Conservation (phyloP, 2,329 filamentous ascomycete species). For the Fusarium sp. region DNA sequence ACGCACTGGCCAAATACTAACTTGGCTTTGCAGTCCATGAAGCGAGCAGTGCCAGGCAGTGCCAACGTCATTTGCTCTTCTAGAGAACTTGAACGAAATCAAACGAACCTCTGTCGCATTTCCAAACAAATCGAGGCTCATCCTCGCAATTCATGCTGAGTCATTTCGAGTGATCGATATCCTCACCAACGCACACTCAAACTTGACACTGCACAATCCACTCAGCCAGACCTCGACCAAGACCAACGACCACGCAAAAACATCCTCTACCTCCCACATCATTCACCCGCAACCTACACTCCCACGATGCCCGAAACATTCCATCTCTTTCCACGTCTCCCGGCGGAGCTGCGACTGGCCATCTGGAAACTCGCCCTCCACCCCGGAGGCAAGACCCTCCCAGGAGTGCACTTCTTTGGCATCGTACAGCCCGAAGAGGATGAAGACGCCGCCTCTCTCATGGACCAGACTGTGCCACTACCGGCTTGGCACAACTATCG, state of each 20-base stretch:
- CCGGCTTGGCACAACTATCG: fast-evolving
- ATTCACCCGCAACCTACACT: background rate
- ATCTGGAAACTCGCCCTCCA: background rate
- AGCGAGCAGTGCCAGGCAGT: background rate
- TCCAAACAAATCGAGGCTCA: background rate
- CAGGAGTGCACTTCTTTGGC: background rate
- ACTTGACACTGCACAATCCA: background rate
- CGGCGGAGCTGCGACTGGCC: background rate
- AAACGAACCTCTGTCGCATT: background rate
- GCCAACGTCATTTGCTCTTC: background rate
- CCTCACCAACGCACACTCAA: background rate
- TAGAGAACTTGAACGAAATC: background rate
- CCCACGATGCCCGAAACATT: background rate
- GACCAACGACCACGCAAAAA: background rate
- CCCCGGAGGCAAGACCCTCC: background rate
- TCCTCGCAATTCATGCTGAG: background rate
- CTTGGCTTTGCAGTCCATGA: background rate
- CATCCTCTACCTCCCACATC: background rate
- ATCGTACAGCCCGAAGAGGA: background rate
- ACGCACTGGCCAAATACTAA: background rate
- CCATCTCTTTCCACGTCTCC: background rate
- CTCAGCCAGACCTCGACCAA: background rate
- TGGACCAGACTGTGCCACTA: background rate
- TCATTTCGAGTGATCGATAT: background rate
- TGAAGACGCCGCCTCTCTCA: background rate